Evolutionary conservation across 2,329 filamentous ascomycete genomes (phyloP), one percentile per base, ranked within the genome.

Genomic region (Cytospora chrysosperma): DNA sequence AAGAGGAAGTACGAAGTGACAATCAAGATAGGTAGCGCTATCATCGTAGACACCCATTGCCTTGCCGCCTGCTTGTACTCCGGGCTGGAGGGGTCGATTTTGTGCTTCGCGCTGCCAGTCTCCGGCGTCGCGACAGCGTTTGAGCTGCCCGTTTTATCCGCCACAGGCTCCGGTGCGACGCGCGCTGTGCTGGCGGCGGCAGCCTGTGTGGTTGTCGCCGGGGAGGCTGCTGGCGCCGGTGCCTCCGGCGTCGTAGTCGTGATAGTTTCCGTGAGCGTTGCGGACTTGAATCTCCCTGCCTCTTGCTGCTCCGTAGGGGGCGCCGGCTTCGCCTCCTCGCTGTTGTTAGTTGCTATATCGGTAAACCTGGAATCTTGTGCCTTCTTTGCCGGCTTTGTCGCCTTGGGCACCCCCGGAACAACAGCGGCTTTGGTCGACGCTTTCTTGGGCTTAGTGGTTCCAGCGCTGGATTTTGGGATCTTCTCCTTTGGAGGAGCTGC

Each of bases 1-100:
- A 81, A 85, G 3, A 86, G 70, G 58, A 78, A 79, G 66, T 83
- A 86, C 26, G 83, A 84, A 28, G 81, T 83, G 56, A 86, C 82
- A 17, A 85, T 65, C 5, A 85, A 68, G 34, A 86, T 79, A 2
- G 84, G 84, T 72, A 85, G 68, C 27, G 81, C 82, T 61, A 85
- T 77, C 67, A 86, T 81, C 9, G 77, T 65, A 26, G 75, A 73
- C 3, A 77, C 72, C 75, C 81, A 85, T 68, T 77, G 79, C 63
- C 80, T 71, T 61, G 78, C 76, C 32, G 79, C 77, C 43, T 70
- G 68, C 60, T 79, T 77, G 69, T 81, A 83, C 51, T 78, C 76
- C 43, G 75, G 71, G 62, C 76, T 77, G 26, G 72, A 72, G 0
- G 69, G 68, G 56, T 76, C 73, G 53, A 74, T 63, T 9, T 19